Conservation (phyloP, 352 stramenopile species). For the Phytophthora lateralis region DNA sequence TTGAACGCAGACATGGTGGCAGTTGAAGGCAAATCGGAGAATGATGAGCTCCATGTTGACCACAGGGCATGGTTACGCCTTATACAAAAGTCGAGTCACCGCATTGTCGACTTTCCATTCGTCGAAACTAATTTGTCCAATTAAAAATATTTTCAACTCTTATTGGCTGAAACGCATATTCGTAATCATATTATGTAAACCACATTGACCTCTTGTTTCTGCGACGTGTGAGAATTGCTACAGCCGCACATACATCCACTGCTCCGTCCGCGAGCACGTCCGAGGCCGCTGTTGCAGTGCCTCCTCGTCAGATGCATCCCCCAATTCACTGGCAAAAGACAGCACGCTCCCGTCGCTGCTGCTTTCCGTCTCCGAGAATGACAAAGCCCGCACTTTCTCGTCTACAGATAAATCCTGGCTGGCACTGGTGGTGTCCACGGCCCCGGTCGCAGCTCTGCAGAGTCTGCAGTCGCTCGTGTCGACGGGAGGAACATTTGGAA, state of each 20-base stretch:
- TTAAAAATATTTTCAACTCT: background rate
- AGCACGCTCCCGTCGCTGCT: constrained; percentile 18
- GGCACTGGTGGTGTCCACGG: constrained; percentile 3
- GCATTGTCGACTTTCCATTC: background rate
- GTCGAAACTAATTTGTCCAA: background rate
- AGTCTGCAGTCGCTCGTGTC: constrained; percentile 25
- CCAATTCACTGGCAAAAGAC: constrained; percentile 9
- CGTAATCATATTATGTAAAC: background rate
- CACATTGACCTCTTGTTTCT: background rate
- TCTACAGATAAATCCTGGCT: background rate
- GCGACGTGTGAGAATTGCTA: constrained; percentile 24
- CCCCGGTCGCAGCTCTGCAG: constrained; percentile 11
- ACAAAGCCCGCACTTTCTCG: constrained; percentile 14
- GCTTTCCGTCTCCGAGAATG: constrained; percentile 28
- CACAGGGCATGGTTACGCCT: constrained; percentile 6
- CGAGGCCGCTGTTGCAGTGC: background rate
- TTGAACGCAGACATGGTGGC: constrained; percentile 18
- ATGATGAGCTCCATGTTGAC: constrained; percentile 11
- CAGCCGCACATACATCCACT: constrained; percentile 36
- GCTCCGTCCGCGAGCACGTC: constrained; percentile 16
- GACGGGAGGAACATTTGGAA: constrained; percentile 15
- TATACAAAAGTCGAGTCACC: background rate
- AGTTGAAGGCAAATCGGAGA: constrained; percentile 9
- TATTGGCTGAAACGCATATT: constrained; percentile 13
- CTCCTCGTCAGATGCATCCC: constrained; percentile 7